A percentile compares a stretch with the other conserved stretches of the same genome.
These are phyloP conservation scores for Moricandia moricandioides DNA, from an alignment of 345 rosid genomes.

Conservation along the genomic window DNA sequence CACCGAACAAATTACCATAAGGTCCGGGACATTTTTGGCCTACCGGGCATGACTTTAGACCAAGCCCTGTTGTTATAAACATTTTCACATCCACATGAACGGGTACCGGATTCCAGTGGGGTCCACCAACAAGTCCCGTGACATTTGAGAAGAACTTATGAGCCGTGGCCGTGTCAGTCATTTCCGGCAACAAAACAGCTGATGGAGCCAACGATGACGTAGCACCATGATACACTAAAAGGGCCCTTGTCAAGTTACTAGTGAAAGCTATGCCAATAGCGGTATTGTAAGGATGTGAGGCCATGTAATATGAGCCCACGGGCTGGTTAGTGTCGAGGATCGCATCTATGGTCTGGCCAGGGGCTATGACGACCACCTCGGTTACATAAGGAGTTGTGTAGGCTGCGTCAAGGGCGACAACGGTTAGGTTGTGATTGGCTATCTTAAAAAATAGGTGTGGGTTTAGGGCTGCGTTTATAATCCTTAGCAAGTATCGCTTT, in stretches of 20 bases:
- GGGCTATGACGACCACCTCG: slow-evolving; percentile 54
- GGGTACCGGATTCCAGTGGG: slow-evolving; percentile 72
- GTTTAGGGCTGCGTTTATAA: slow-evolving; percentile 87
- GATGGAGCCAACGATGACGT: no score
- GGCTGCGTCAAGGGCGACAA: slow-evolving; percentile 64
- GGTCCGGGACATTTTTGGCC: no score
- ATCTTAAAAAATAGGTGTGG: slow-evolving; percentile 74
- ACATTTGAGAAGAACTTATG: slow-evolving; percentile 53
- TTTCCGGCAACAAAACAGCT: no score
- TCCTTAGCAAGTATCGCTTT: slow-evolving; percentile 68
- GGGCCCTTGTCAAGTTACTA: no score
- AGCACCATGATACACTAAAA: no score
- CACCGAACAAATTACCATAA: no score
- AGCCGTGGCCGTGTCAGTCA: slow-evolving; percentile 53
- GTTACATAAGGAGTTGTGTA: slow-evolving; percentile 60
- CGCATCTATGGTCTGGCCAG: slow-evolving; percentile 69
- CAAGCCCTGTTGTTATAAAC: slow-evolving; percentile 61
- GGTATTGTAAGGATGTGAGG: no score
- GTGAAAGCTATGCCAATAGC: no score
- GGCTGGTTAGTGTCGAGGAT: slow-evolving; percentile 57
- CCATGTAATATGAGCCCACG: no score
- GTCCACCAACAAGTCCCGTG: slow-evolving; percentile 45
- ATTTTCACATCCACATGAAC: slow-evolving; percentile 54
- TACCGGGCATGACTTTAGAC: slow-evolving; percentile 44
- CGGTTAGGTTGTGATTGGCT: slow-evolving; percentile 65